Base-by-base conservation (phyloP, 768 basidiomycete genomes). In the Naganishia onofrii region DNA sequence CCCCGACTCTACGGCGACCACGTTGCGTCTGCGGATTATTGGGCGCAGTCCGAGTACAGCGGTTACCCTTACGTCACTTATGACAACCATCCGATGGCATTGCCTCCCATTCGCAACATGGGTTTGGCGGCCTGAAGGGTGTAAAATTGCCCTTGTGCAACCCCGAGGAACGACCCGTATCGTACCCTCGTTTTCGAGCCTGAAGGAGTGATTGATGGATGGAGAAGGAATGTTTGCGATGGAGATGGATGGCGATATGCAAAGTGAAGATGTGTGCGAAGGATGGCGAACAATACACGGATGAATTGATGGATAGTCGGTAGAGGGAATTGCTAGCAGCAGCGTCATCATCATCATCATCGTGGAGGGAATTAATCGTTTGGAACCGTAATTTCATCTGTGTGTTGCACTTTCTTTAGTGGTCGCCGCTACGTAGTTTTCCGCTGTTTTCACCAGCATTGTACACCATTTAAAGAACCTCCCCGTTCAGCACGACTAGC, bases 101-200 rank as follows among this genome's bases (percentile, higher is more conserved):
- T 69, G 55, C 68, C 68, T 13, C 68, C 68, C 42, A 46, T 69
- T 23, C 60, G 60, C 38, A 26, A n/a, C 38, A 26, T 63, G 60
- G 60, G 60, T 63, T 44, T 63, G 60, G 42, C 60, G 0, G 60
- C 60, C 6, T 63, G 60, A 63, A 44, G 38, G 60, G 23, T n/a
- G 3, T 26, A 63, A 63, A 63, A 44, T 42, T 42, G 60, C 60
- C 34, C 60, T 42, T 42, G 38, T 42, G 60, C 21, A 23, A 42
- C 34, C 42, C 26, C 28, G 60, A 63, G 38, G 38, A 26, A 36
- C 60, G 60, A 7, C 60, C 10, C n/a, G 38, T 42, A 23, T 21
- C 28, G 32, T 34, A 26, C 23, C 34, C 23, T 63, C n/a, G 38
- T 21, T 63, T 58, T 58, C 23, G 21, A 63, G 60, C 46, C 28